A percentile compares a stretch with the other conserved stretches of the same genome.
Evolutionary conservation across 176 grass and related monocot genomes (phyloP).

Genomic region (Rhynchospora pubera): DNA sequence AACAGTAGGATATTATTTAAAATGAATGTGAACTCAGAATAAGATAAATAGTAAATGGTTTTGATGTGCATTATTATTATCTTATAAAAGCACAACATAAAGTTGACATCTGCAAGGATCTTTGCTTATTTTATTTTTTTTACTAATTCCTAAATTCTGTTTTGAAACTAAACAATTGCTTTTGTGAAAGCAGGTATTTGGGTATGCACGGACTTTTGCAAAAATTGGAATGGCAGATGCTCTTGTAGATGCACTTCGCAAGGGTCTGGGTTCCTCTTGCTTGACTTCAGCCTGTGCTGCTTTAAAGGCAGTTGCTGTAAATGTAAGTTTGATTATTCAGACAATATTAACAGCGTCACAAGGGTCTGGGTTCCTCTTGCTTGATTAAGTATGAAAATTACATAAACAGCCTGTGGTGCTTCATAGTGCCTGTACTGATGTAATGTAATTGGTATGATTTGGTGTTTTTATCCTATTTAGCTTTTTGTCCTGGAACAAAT

Average conservation of each 20-base stretch:
- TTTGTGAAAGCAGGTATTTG: conserved; percentile 57
- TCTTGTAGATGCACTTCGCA: conserved; percentile 56
- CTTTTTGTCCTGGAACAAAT: not conserved
- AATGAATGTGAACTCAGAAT: not conserved
- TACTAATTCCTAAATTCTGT: not conserved
- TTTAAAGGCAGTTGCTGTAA: conserved; percentile 88
- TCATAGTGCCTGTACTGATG: not conserved
- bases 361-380: not conserved
- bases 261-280: conserved; percentile 46
- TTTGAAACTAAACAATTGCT: conserved; percentile 8
- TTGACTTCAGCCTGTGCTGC: conserved; percentile 78
- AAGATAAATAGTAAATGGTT: not conserved
- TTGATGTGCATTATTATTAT: conserved; percentile 2
- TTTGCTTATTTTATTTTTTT: not conserved
- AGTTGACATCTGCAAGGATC: not conserved
- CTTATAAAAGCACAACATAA: not conserved
- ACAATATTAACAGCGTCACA: not conserved
- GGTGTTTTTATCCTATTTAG: not conserved
- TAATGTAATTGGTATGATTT: not conserved
- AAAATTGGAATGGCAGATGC: conserved; percentile 71
- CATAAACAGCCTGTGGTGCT: not conserved
- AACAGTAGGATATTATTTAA: not conserved
- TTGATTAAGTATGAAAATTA: not conserved
- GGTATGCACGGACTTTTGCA: conserved; percentile 88
- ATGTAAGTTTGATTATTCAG: conserved; percentile 46